phyloP scores from a whole-genome alignment of 805 yeast species.

The Saccharomyces jurei region DNA sequence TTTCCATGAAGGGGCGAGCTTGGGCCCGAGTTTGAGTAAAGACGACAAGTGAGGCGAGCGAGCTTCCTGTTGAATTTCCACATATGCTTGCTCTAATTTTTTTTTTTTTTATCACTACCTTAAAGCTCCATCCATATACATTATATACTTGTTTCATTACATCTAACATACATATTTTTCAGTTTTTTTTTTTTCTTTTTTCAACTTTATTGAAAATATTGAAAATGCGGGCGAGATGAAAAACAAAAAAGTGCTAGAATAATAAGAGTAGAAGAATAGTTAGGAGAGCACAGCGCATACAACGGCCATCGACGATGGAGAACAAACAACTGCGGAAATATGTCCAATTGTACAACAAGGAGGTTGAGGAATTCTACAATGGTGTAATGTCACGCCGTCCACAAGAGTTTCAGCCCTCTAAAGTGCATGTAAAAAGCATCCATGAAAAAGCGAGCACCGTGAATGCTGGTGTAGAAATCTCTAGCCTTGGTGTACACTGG shows the following conservation, averaged over 20 bases:
- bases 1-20: slow-evolving; percentile 13
- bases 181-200: not conserved
- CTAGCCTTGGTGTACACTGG: slow-evolving; percentile 22
- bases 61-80: not conserved
- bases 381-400: not conserved
- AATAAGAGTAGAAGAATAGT: slow-evolving; percentile 1
- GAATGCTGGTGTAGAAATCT: not conserved
- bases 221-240: not conserved
- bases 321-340: slow-evolving; percentile 5
- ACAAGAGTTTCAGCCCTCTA: not conserved
- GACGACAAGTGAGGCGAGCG: not conserved
- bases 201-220: not conserved
- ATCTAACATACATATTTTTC: not conserved
- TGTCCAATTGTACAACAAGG: slow-evolving; percentile 3
- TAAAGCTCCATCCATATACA: not conserved
- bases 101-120: not conserved
- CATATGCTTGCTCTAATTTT: not conserved
- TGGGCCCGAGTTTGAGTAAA: not conserved
- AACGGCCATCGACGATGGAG: slow-evolving; percentile 1
- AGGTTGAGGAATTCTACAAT: not conserved
- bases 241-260: not conserved
- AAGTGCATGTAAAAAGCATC: not conserved
- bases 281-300: slow-evolving; percentile 1
- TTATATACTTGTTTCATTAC: not conserved
- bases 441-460: not conserved